A percentile compares a stretch with the other conserved stretches of the same genome.
Evolutionary conservation across 2,329 filamentous ascomycete species (phyloP).

Genomic region (Ophiostoma novo-ulmi): DNA sequence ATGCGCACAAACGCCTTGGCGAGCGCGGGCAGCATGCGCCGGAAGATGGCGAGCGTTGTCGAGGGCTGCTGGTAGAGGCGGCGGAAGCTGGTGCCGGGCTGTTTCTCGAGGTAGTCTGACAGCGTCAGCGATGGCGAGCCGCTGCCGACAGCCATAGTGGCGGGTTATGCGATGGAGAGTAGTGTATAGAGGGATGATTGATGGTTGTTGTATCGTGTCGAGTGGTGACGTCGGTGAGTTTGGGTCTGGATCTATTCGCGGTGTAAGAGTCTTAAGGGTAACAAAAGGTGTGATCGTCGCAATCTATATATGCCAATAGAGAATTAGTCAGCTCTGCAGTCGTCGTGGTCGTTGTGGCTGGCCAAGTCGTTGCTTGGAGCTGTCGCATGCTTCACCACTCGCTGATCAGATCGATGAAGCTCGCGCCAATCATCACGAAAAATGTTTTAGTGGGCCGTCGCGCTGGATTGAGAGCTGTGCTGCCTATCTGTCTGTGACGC

Average conservation of each 20-base stretch:
- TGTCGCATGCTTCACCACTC: background rate
- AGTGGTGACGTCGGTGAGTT: background rate
- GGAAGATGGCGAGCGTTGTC: slow-evolving; percentile 89
- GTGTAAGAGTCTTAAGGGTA: background rate
- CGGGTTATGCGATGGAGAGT: background rate
- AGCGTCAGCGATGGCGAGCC: slow-evolving; percentile 49
- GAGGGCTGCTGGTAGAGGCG: slow-evolving; percentile 94
- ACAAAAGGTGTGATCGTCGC: background rate
- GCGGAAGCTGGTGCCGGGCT: slow-evolving; percentile 82
- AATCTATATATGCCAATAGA: background rate
- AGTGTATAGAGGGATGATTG: background rate
- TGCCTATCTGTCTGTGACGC: background rate
- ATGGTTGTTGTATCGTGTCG: background rate
- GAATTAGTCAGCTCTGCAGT: background rate
- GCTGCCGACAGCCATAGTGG: slow-evolving; percentile 17
- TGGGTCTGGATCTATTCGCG: background rate
- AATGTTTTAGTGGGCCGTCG: slow-evolving; percentile 9
- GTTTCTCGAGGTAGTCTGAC: slow-evolving; percentile 88
- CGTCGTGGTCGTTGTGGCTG: background rate
- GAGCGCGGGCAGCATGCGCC: slow-evolving; percentile 91
- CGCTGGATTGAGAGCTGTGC: slow-evolving; percentile 2
- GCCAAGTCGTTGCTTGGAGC: background rate
- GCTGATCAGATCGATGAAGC: background rate
- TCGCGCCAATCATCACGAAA: slow-evolving; percentile 1
- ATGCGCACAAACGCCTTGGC: slow-evolving; percentile 96